Evolutionary conservation across 2,329 filamentous ascomycete species (phyloP).

Genomic region (Colletotrichum aenigma): DNA sequence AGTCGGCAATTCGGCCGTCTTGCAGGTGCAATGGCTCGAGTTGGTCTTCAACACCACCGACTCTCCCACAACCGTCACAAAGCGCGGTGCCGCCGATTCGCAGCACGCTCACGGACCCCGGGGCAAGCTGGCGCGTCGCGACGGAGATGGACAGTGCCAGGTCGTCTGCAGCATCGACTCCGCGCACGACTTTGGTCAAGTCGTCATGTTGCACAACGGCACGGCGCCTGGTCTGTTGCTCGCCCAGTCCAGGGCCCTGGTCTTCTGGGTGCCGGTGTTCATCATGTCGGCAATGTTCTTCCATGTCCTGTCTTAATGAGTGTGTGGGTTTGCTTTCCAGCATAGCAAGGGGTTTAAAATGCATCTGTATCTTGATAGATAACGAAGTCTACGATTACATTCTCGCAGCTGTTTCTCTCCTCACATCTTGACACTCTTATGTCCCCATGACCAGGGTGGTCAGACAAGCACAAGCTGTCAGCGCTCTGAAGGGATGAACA

Average conservation of each 20-base stretch:
- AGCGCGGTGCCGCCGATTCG: neutral
- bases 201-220: conserved; percentile 36
- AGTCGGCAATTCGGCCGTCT: conserved; percentile 49
- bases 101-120: neutral
- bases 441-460: neutral
- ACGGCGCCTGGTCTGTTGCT: conserved; percentile 23
- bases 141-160: conserved; percentile 22
- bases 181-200: conserved; percentile 37
- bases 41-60: conserved; percentile 56
- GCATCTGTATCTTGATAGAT: neutral
- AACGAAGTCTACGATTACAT: neutral
- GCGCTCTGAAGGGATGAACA: neutral
- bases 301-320: conserved; percentile 29
- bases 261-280: conserved; percentile 19
- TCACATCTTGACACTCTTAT: neutral
- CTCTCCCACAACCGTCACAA: neutral
- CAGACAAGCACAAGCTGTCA: neutral
- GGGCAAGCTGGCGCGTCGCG: conserved; percentile 1
- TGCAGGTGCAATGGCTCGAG: conserved; percentile 69
- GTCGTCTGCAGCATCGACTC: conserved; percentile 39
- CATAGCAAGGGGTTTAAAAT: conserved; percentile 8
- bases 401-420: neutral
- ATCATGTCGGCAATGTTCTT: conserved; percentile 12
- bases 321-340: neutral
- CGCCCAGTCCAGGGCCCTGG: conserved; percentile 12